Base-by-base conservation (phyloP, 2,329 filamentous ascomycete genomes). In the Paecilomyces sp. region DNA sequence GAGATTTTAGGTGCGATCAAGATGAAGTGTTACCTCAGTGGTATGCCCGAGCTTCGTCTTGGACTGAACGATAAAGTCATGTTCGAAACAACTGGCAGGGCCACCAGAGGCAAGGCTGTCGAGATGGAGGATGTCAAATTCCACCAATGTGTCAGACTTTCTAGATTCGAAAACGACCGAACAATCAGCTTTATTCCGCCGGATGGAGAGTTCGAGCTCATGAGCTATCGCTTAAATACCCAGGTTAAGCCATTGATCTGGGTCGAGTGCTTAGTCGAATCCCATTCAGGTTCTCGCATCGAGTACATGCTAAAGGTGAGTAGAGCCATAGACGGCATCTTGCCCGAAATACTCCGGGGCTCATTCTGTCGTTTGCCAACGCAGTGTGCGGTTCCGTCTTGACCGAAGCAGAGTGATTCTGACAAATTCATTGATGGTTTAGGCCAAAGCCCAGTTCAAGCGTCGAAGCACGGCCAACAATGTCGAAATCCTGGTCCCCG, bases 111-210 rank as follows among this genome's bases (percentile, higher is more conserved):
- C 62, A 99, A 99, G 78, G 91, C 94, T 9, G 94, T 99, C 64
- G 94, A 99, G 79, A 99, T 99, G 94, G 94, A 99, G 72, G 94
- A 99, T 68, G 94, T 99, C 77, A 99, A 99, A 71, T 99, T 99
- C 77, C 94, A 99, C 78, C 94, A 99, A 76, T 99, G 94, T 72
- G 94, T 99, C 64, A 87, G 94, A 63, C 83, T 99, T 65, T 95
- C 92, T 55, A 86, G 94, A 66, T 99, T 99, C 78, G 94, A 99
- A 77, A 99, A 97, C 77, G 94, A 99, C 80, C 84, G 94, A 62
- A 99, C 94, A 41, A 99, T 99, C 78, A 96, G 91, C 73, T 99
- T 99, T 76, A 97, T 99, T 67, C 94, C 94, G 1, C 94, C 94
- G 11, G 94, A 99, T 72, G 94, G 94, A 73, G 94, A 99, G 75